Evolutionary conservation across 2,329 filamentous ascomycete genomes (phyloP).

Genomic region (Trichoderma sp.): DNA sequence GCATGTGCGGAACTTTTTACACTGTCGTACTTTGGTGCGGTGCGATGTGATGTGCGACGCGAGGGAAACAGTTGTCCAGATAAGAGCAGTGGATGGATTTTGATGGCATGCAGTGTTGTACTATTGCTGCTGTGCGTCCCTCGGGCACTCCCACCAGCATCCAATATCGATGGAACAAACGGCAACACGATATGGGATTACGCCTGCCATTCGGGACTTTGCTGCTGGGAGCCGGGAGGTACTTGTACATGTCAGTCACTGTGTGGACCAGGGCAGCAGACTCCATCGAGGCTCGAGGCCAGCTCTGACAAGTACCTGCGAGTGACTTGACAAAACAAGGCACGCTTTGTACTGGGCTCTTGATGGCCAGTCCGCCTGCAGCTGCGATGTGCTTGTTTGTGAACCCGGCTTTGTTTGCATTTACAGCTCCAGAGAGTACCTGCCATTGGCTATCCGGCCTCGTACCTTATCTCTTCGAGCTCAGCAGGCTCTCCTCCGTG

Average conservation of each 20-base stretch:
- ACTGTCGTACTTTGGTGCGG: too few relatives aligned
- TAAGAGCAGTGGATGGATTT: too few relatives aligned
- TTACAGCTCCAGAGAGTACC: neutral
- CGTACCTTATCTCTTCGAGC: neutral
- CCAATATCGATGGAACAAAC: neutral
- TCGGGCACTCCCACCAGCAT: neutral
- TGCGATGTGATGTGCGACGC: too few relatives aligned
- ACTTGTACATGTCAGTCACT: neutral
- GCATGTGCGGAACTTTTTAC: too few relatives aligned
- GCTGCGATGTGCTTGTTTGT: neutral
- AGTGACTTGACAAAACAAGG: neutral
- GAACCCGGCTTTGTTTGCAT: neutral
- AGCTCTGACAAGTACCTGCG: conserved; percentile 1
- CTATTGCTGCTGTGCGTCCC: conserved; percentile 3
- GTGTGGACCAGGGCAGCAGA: conserved; percentile 8
- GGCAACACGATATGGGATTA: too few relatives aligned
- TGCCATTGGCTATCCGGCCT: neutral
- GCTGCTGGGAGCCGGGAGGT: too few relatives aligned
- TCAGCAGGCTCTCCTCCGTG: neutral
- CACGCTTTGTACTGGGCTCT: neutral
- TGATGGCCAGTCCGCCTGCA: neutral
- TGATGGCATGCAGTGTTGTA: neutral
- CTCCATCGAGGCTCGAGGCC: neutral
- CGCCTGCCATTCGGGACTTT: too few relatives aligned
- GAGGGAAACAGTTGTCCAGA: too few relatives aligned